These are phyloP conservation scores for Silene conica DNA, from an alignment of 148 eudicot species.

Conservation along the genomic window DNA sequence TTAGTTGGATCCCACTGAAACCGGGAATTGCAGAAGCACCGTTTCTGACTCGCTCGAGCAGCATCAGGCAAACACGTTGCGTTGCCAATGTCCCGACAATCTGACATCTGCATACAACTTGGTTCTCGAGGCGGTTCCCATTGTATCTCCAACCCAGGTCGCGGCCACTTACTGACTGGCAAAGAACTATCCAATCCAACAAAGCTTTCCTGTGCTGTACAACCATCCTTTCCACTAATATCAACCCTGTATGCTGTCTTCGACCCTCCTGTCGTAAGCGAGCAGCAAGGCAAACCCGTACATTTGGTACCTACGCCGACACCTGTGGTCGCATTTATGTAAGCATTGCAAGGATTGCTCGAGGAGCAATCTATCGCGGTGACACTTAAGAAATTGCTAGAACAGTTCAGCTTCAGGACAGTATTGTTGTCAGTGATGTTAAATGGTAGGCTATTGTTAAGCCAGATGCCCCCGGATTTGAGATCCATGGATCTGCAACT, in stretches of 20 bases:
- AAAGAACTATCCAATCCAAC: slow-evolving; percentile 31
- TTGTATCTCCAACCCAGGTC: slow-evolving; percentile 45
- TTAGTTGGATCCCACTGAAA: slow-evolving; percentile 39
- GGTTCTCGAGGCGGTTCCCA: slow-evolving; percentile 46
- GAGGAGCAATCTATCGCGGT: slow-evolving; percentile 44
- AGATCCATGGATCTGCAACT: slow-evolving; percentile 16
- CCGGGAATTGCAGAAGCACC: slow-evolving; percentile 45
- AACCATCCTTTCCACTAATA: slow-evolving; percentile 26
- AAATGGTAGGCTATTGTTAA: slow-evolving; percentile 35
- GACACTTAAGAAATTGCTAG: slow-evolving; percentile 25
- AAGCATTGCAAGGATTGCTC: slow-evolving; percentile 29
- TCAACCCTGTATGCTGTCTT: slow-evolving; percentile 39
- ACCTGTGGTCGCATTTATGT: slow-evolving; percentile 18
- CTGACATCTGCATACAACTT: slow-evolving; percentile 20
- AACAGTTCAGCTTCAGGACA: slow-evolving; percentile 37
- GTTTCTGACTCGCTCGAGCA: slow-evolving; percentile 20
- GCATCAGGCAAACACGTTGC: slow-evolving; percentile 41
- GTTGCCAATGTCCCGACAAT: slow-evolving; percentile 31
- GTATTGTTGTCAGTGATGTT: slow-evolving; percentile 43
- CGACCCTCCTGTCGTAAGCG: slow-evolving; percentile 52
- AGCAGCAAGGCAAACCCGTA: slow-evolving; percentile 21
- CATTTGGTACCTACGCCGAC: slow-evolving; percentile 29
- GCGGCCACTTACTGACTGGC: slow-evolving; percentile 45
- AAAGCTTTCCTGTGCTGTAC: slow-evolving; percentile 45
- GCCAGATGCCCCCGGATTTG: slow-evolving; percentile 25